phyloP scores from a whole-genome alignment of 176 grass and related monocot genomes.

The Oryza punctata region DNA sequence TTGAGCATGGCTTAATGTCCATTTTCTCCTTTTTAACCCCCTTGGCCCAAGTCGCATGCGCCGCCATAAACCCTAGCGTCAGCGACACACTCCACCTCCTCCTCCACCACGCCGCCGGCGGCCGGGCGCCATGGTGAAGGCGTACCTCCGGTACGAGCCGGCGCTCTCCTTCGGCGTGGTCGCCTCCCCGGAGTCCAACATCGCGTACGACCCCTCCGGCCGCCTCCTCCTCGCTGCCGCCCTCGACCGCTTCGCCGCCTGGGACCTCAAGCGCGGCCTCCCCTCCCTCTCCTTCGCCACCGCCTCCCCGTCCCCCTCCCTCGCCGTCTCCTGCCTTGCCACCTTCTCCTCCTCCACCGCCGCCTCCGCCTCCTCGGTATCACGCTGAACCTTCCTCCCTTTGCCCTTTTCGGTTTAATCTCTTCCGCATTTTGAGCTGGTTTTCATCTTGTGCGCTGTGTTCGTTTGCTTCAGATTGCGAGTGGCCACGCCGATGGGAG shows the following conservation, averaged over 20 bases:
- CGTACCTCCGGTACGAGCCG: slow-evolving; percentile 93
- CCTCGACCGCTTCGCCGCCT: slow-evolving; percentile 70
- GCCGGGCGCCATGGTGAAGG: slow-evolving; percentile 78
- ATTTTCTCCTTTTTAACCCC: slow-evolving; percentile 1
- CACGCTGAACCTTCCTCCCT: not conserved
- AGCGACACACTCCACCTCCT: not conserved
- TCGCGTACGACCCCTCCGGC: slow-evolving; percentile 78
- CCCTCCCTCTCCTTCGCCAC: slow-evolving; percentile 58
- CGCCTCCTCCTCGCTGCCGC: slow-evolving; percentile 79
- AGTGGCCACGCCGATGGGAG: slow-evolving; percentile 92
- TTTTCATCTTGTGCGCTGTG: slow-evolving; percentile 6
- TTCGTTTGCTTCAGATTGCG: slow-evolving; percentile 61
- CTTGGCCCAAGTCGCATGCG: not conserved
- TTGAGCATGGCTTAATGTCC: no score
- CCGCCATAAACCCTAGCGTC: slow-evolving; percentile 49
- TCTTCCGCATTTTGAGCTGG: not conserved
- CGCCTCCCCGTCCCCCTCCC: slow-evolving; percentile 37
- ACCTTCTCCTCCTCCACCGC: slow-evolving; percentile 52
- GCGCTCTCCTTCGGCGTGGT: slow-evolving; percentile 78
- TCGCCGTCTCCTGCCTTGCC: slow-evolving; percentile 58
- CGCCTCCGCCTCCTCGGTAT: slow-evolving; percentile 62
- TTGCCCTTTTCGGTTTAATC: not conserved
- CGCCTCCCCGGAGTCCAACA: slow-evolving; percentile 72
- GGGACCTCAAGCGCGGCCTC: slow-evolving; percentile 92
- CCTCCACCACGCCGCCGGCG: slow-evolving; percentile 27